These are phyloP conservation scores for Elsinoe fawcettii DNA, from an alignment of 2,329 filamentous ascomycete genomes.

Conservation along the genomic window DNA sequence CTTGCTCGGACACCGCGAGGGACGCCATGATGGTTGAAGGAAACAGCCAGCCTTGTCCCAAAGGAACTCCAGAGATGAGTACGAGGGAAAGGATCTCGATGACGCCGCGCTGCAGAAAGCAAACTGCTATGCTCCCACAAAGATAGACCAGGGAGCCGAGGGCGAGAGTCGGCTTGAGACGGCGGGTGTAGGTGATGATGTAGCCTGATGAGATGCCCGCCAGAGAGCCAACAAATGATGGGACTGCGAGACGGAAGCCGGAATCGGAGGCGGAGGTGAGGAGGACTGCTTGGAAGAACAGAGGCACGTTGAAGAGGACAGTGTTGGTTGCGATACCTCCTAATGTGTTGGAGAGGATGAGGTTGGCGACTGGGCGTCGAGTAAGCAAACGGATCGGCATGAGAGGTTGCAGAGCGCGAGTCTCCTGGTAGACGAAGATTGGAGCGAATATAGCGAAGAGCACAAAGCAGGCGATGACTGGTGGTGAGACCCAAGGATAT, in stretches of 20 bases:
- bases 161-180: constrained; percentile 37
- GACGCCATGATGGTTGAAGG: constrained; percentile 36
- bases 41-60: constrained; percentile 34
- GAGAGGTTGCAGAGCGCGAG: constrained; percentile 40
- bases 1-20: constrained; percentile 36
- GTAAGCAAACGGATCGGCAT: constrained; percentile 44
- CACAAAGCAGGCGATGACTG: constrained; percentile 42
- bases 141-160: constrained; percentile 22
- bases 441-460: constrained; percentile 33
- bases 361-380: constrained; percentile 39
- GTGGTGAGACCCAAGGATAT: constrained; percentile 43
- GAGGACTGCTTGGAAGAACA: constrained; percentile 50
- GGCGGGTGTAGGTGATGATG: constrained; percentile 38
- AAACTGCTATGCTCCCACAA: constrained; percentile 1
- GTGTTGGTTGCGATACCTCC: constrained; percentile 43
- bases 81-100: not conserved
- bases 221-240: constrained; percentile 44
- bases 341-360: constrained; percentile 48
- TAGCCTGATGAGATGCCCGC: constrained; percentile 36
- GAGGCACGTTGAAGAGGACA: constrained; percentile 61
- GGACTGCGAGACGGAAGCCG: constrained; percentile 62
- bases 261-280: constrained; percentile 55
- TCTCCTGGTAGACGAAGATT: constrained; percentile 36
- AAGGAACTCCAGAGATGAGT: constrained; percentile 13
- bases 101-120: constrained; percentile 3